Base-by-base conservation (phyloP, 129 eudicot genomes). In the carrot (Daucus carota) region DNA sequence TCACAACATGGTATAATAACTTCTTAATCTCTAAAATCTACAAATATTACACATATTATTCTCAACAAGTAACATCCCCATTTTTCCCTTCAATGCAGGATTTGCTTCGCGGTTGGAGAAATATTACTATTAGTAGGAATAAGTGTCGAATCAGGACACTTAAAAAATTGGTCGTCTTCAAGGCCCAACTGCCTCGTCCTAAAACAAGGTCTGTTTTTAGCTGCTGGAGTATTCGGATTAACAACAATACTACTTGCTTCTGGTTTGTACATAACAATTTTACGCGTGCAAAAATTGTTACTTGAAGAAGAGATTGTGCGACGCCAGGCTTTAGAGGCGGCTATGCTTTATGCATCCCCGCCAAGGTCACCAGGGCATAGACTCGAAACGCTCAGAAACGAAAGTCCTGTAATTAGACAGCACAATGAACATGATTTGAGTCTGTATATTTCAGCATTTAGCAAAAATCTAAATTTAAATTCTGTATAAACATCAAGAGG, bases 141-240 rank as follows among this genome's bases (percentile, higher is more conserved):
- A 60, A 93, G 92, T 76, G 87, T 91, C 5, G 98, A 93, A 81
- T 93, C 96, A 9, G 98, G 98, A 14, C 97, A 93, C 41, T 75
- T 93, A 47, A 87, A 84, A 66, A 81, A 92, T 73, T 90, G 96
- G 97, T 82, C 81, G 32, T 41, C 65, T 4, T 88, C 90, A 4
- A 90, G 86, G 62, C 45, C 86, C 0, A 82, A 66, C 33, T 93
- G 98, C 73, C 86, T 89, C 32, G 65, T 86, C 22, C 72, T 86
- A 31, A 80, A 77, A 36, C 88, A 84, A 75, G 98, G 98, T 9
- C 70, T 93, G 71, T 91, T 91, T 85, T 73, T 90, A n/a, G 81
- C 97, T 1, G 97, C 96, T 6, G 98, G 98, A n/a, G 93, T 93
- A 14, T 81, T 91, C 17, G 92, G 93, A 3, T 81, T 93, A 3